Base-by-base conservation (phyloP, 306 rosid genomes). In the Gastrolobium villosum region DNA sequence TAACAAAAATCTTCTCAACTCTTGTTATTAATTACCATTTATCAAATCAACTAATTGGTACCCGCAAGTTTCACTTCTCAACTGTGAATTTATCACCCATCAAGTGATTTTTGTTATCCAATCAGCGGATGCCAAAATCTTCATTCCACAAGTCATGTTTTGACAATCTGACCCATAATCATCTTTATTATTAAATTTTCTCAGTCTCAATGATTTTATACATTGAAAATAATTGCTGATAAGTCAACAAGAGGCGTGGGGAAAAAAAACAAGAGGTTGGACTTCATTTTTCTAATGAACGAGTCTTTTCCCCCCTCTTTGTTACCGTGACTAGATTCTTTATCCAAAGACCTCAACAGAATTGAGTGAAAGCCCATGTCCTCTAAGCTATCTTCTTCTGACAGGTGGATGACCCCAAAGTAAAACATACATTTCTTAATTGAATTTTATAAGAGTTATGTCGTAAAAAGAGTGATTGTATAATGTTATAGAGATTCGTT, bases 321-420 rank as follows among this genome's bases (percentile, higher is more conserved):
- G 28, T 13, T 46, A 72, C 55, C 54, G 65, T 72, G 60, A 48
- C 10, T 45, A 10, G 55, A 74, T 59, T 74, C 59, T 39, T 45
- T 57, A 44, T 11, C 4, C 69, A 59, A 74, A 43, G 40, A 5
- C 14, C 67, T 57, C 36, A 6, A 40, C 65, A 70, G 32, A 55
- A 56, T 66, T 43, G 48, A 43, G 35, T 44, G 31, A 37, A 36
- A 45, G 48, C 2, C 59, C 3, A 48, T 56, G 55, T 55, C 77
- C 66, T 28, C 66, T 26, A 55, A 76, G 56, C 74, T 77, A 66
- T 31, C 48, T 41, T 62, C 15, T 54, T 57, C 70, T 68, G 20
- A 34, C 46, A 13, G 2, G 15, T 68, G 31, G 36, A 55, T 4
- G 7, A 40, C 11, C 73, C 41, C 59, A 40, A 79, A 63, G 50